Conservation (phyloP, 108 stramenopile genomes). For the Cyclotella kingstonii region DNA sequence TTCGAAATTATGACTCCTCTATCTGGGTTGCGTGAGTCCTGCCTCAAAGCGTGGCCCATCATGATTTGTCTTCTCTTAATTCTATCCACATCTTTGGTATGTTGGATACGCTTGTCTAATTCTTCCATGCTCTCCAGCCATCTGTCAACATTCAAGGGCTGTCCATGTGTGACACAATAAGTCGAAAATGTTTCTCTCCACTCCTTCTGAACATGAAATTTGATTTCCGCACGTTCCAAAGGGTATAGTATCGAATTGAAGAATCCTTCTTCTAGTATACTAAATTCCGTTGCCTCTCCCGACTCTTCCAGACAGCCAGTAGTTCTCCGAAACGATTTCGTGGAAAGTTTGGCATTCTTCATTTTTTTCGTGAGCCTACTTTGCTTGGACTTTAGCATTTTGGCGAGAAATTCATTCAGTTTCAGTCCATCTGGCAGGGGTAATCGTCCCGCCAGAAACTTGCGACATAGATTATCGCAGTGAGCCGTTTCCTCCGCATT, state of each 20-base stretch:
- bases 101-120: constrained; percentile 71
- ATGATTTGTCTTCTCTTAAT: constrained; percentile 75
- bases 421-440: constrained; percentile 74
- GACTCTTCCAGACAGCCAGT: constrained; percentile 44
- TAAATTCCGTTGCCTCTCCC: constrained; percentile 59
- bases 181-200: constrained; percentile 78
- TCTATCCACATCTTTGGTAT: constrained; percentile 70
- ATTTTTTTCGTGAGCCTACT: constrained; percentile 87
- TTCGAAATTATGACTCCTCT: constrained; percentile 77
- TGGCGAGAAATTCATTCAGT: constrained; percentile 76
- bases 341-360: constrained; percentile 84
- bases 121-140: constrained; percentile 83
- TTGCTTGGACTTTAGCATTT: constrained; percentile 86
- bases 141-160: constrained; percentile 64
- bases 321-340: constrained; percentile 54
- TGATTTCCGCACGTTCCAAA: constrained; percentile 72
- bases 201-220: constrained; percentile 82
- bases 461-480: constrained; percentile 3
- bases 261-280: constrained; percentile 67
- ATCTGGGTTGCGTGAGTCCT: constrained; percentile 66
- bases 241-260: constrained; percentile 59
- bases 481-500: too few species aligned
- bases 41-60: constrained; percentile 74
- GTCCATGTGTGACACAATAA: constrained; percentile 62
- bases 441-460: constrained; percentile 72